Percentiles rank a stretch among this genome's conserved stretches.
phyloP scores from a whole-genome alignment of 371 early-diverging fungal genomes.

The Quaeritorhiza haematococci region DNA sequence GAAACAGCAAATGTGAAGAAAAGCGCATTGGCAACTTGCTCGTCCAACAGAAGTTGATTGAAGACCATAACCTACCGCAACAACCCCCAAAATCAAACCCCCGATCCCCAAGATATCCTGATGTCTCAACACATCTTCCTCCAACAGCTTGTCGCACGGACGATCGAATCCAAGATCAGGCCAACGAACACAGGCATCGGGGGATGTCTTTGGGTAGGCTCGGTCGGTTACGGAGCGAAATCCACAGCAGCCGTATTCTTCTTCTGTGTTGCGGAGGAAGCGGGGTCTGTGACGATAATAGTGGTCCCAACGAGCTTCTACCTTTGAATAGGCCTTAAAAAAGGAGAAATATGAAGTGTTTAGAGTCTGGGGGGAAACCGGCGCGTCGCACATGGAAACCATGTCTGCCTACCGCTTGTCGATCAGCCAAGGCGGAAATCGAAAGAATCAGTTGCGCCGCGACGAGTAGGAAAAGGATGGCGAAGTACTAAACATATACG shows the following conservation, averaged over 20 bases:
- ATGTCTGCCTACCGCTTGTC: conserved; percentile 14
- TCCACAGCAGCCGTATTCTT: conserved; percentile 39
- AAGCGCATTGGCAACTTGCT: too few species aligned
- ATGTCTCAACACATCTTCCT: conserved; percentile 11
- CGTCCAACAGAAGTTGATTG: too few species aligned
- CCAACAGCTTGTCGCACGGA: conserved; percentile 10
- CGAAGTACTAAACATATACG: too few species aligned
- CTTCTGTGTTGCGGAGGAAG: conserved; percentile 29
- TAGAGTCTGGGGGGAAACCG: too few species aligned
- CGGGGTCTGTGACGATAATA: conserved; percentile 22
- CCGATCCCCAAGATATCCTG: conserved; percentile 13
- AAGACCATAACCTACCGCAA: conserved; percentile 13
- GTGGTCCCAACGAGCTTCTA: conserved; percentile 28
- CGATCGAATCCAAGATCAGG: conserved; percentile 19
- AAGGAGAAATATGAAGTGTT: too few species aligned
- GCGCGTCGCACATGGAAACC: too few species aligned
- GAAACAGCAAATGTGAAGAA: too few species aligned
- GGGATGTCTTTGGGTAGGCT: conserved; percentile 24
- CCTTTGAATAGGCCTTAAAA: background rate
- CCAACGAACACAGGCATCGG: conserved; percentile 9
- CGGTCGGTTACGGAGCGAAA: conserved; percentile 26
- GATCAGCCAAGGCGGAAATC: conserved; percentile 16
- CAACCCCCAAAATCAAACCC: conserved; percentile 5
- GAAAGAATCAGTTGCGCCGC: conserved; percentile 17
- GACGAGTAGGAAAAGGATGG: conserved; percentile 15